These are phyloP conservation scores for Chloranthus sessilifolius DNA, from an alignment of 164 flowering plant genomes.

Conservation along the genomic window DNA sequence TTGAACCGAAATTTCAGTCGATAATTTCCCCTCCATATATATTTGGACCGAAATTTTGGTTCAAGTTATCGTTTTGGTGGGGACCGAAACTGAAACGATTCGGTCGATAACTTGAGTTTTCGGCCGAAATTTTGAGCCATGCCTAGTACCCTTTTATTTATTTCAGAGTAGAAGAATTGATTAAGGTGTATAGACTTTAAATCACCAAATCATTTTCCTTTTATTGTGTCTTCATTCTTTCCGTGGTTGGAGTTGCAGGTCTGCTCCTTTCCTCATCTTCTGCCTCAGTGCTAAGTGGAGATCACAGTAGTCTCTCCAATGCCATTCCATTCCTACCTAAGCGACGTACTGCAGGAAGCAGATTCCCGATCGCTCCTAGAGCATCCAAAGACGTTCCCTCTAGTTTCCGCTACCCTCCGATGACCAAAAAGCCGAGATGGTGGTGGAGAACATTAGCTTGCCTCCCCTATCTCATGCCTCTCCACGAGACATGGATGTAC, in stretches of 20 bases:
- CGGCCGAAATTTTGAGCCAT: too few relatives aligned
- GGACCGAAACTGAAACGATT: too few relatives aligned
- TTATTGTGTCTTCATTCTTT: neutral
- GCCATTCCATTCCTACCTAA: conserved; percentile 29
- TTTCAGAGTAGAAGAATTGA: too few relatives aligned
- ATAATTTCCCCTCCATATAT: too few relatives aligned
- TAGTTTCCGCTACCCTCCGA: conserved; percentile 59
- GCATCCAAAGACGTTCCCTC: conserved; percentile 71
- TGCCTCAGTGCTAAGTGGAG: conserved; percentile 34
- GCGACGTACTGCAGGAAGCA: conserved; percentile 4
- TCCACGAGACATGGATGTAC: conserved; percentile 94
- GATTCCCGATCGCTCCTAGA: conserved; percentile 22
- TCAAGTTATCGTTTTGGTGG: too few relatives aligned
- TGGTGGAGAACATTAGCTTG: conserved; percentile 91
- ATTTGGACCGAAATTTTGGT: too few relatives aligned
- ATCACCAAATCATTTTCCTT: too few relatives aligned
- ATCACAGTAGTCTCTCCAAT: conserved; percentile 29
- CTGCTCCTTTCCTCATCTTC: conserved; percentile 33
- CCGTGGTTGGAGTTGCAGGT: neutral
- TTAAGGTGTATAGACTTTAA: too few relatives aligned
- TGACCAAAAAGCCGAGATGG: conserved; percentile 81
- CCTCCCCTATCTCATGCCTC: conserved; percentile 79
- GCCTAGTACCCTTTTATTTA: too few relatives aligned
- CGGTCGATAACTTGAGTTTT: too few relatives aligned
- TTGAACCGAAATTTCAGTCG: too few relatives aligned